Percentiles rank a stretch among this genome's conserved stretches.
Conservation (phyloP, 2,329 filamentous ascomycete genomes). For the Zasmidium cellare region DNA sequence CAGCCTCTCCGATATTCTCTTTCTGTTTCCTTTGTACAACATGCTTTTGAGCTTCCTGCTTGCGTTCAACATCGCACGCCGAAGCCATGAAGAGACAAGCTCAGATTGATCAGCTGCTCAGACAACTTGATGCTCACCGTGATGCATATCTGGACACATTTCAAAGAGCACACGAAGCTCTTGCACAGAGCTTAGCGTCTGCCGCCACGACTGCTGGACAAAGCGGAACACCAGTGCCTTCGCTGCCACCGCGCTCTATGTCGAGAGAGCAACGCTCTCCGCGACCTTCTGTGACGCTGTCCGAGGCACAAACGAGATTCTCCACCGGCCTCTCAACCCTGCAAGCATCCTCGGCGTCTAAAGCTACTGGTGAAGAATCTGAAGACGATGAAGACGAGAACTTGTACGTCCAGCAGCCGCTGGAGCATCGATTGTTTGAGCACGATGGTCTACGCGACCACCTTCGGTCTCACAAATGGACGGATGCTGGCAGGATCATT, state of each 20-base stretch:
- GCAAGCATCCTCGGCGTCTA: not conserved
- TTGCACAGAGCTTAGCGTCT: not conserved
- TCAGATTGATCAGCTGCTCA: not conserved
- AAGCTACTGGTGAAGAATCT: slow-evolving; percentile 34
- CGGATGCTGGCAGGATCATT: slow-evolving; percentile 12
- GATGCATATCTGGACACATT: slow-evolving; percentile 1
- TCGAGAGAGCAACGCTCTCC: not conserved
- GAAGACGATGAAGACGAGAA: slow-evolving; percentile 37
- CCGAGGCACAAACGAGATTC: not conserved
- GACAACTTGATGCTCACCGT: slow-evolving; percentile 1
- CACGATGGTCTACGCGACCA: slow-evolving; percentile 49
- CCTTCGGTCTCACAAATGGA: slow-evolving; percentile 29
- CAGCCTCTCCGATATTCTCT: not conserved
- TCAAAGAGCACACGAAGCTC: slow-evolving; percentile 1
- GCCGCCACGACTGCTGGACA: not conserved
- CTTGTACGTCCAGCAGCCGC: slow-evolving; percentile 42
- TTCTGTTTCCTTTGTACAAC: not conserved
- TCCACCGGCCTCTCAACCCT: not conserved
- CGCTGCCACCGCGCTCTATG: not conserved
- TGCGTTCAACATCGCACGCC: not conserved
- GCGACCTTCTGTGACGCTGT: not conserved
- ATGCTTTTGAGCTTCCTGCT: not conserved
- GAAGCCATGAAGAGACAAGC: not conserved
- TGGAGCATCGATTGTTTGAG: slow-evolving; percentile 43
- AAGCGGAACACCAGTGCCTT: not conserved